Conservation (phyloP, 495 filamentous ascomycete species). For the Tuber calosporum region DNA sequence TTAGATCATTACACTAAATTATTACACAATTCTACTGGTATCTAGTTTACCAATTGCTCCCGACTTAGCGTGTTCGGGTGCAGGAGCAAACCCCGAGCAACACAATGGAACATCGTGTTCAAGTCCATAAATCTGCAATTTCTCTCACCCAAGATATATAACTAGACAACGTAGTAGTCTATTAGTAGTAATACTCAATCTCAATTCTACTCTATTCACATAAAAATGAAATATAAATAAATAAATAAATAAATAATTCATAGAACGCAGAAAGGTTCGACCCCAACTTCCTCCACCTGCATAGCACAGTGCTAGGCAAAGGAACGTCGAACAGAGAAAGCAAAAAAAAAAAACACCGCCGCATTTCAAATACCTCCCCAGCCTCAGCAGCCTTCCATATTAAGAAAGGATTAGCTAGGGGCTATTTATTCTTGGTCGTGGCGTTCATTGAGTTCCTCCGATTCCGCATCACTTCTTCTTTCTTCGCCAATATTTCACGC, state of each 20-base stretch:
- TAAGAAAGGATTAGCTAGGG: neutral
- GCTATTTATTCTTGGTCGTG: slow-evolving; percentile 45
- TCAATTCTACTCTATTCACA: neutral
- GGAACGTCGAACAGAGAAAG: neutral
- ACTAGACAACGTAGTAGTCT: neutral
- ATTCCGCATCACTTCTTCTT: slow-evolving; percentile 54
- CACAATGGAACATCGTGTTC: neutral
- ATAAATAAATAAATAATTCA: neutral
- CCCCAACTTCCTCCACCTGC: neutral
- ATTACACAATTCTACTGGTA: neutral
- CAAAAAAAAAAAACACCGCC: neutral
- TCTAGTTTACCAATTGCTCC: neutral
- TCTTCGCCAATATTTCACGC: slow-evolving; percentile 62
- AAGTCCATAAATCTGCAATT: neutral
- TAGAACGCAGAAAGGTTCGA: neutral
- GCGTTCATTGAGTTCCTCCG: slow-evolving; percentile 51
- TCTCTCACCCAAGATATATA: neutral
- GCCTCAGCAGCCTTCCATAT: neutral
- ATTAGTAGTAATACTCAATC: neutral
- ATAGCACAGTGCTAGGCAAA: neutral
- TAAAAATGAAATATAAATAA: too few relatives aligned
- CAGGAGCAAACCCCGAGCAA: neutral
- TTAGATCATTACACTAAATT: neutral
- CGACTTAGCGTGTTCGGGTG: neutral
- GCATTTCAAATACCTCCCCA: neutral